Evolutionary conservation across 2,329 filamentous ascomycete genomes (phyloP), one percentile per base, ranked within the genome.

Genomic region (Ophiocordyceps camponoti-floridani): DNA sequence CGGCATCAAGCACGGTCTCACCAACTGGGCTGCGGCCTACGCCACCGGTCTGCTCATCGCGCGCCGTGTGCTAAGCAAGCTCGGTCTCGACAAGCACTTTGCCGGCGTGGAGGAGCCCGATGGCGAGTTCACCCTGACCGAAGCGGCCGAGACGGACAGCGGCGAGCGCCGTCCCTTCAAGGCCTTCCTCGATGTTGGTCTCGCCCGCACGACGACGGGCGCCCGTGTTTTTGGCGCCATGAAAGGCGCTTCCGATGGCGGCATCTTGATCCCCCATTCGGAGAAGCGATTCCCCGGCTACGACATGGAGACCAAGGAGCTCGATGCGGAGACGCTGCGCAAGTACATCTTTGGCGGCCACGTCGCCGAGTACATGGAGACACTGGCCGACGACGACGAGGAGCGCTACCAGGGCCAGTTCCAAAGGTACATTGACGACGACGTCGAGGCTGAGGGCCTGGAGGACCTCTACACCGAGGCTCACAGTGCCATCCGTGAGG

Each of bases 321-420:
- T 98, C 61, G 91, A 98, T 60, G 78, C 87, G 61, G 91, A 98
- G 69, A 83, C 79, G 56, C 85, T 98, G 65, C 87, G 89, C 78
- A 94, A 88, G 77, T 98, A 98, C 83, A 98, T 98, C 77, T 89
- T 85, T 69, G 91, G 77, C 63, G 89, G 91, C 51, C 91, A 98
- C 79, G 85, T 98, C 54, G 88, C 89, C 57, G 91, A 98, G 80
- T 98, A 98, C 82, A 98, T 98, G 91, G 91, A 98, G 82, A 91
- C 83, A 48, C 84, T 98, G 54, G 91, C 91, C 70, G 91, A 98
- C 61, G 91, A 98, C 65, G 91, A 98, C 64, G 91, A 98, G 84
- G 91, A 98, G 80, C 88, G 91, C 66, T 98, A 86, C 85, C 89
- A 89, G 78, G 80, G 78, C 59, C 91, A 98, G 77, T 98, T 98